Percentiles rank a stretch among this genome's conserved stretches.
Conservation (phyloP, 768 basidiomycete species). For the Trichaptum fuscoviolaceum region DNA sequence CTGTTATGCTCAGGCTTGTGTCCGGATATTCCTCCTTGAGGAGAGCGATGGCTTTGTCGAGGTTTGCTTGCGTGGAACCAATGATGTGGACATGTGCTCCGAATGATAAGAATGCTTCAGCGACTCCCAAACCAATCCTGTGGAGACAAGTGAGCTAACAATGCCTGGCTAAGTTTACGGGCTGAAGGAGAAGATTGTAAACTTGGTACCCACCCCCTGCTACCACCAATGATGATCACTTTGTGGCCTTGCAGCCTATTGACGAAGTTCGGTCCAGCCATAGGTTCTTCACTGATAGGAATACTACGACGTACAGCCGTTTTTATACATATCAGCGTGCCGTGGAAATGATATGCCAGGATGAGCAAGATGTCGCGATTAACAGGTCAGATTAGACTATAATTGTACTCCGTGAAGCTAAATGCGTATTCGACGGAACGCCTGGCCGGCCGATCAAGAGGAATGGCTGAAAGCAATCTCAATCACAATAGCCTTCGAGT, state of each 20-base stretch:
- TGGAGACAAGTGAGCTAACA: neutral
- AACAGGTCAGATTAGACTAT: neutral
- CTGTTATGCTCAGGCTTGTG: neutral
- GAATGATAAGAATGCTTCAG: constrained; percentile 3
- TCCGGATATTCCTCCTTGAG: neutral
- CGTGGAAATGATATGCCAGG: neutral
- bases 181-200: neutral
- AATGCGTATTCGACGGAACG: no score
- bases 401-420: no score
- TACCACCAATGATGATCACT: constrained; percentile 2
- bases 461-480: no score
- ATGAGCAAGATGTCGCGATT: neutral
- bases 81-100: constrained; percentile 2
- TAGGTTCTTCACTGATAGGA: neutral
- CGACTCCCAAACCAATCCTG: constrained; percentile 5
- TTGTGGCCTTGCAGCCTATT: neutral
- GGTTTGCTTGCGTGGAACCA: neutral
- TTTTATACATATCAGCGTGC: neutral
- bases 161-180: neutral
- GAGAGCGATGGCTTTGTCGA: constrained; percentile 2
- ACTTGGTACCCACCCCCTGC: constrained; percentile 3
- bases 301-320: no score
- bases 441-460: no score
- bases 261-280: constrained; percentile 3
- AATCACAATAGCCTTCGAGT: no score